Conservation (phyloP, 306 rosid genomes). For the Hippophae tibetana region DNA sequence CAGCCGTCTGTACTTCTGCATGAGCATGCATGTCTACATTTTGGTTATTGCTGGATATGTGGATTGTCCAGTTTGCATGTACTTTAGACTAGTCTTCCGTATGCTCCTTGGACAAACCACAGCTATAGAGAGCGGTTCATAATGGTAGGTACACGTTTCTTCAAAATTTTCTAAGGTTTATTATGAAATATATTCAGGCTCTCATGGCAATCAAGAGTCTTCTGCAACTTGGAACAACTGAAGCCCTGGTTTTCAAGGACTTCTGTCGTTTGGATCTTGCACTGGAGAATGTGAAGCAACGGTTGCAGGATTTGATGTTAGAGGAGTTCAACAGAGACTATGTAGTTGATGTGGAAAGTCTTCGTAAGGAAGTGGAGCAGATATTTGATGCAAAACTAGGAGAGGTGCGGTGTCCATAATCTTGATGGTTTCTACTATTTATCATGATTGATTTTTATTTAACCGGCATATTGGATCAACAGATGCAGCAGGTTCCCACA, state of each 20-base stretch:
- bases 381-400: constrained; percentile 43
- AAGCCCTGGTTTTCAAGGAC: constrained; percentile 51
- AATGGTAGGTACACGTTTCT: not conserved
- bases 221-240: constrained; percentile 51
- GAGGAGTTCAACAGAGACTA: constrained; percentile 54
- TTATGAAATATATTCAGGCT: constrained; percentile 33
- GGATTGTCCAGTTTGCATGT: not conserved
- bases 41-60: not conserved
- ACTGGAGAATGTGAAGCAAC: constrained; percentile 49
- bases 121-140: not conserved
- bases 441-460: not conserved
- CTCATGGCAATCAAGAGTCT: constrained; percentile 59
- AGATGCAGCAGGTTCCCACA: not conserved
- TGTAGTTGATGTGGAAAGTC: constrained; percentile 58
- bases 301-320: constrained; percentile 43
- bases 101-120: not conserved
- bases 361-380: constrained; percentile 57
- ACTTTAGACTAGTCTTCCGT: not conserved
- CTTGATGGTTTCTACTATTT: not conserved
- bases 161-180: not conserved
- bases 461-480: constrained; percentile 2
- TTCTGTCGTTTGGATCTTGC: constrained; percentile 62
- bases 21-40: not conserved
- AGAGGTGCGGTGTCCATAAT: constrained; percentile 26
- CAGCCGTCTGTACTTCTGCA: not conserved